Evolutionary conservation across 2,329 filamentous ascomycete species (phyloP), one percentile per base, ranked within the genome.

Genomic region (Penicillium nordicum): DNA sequence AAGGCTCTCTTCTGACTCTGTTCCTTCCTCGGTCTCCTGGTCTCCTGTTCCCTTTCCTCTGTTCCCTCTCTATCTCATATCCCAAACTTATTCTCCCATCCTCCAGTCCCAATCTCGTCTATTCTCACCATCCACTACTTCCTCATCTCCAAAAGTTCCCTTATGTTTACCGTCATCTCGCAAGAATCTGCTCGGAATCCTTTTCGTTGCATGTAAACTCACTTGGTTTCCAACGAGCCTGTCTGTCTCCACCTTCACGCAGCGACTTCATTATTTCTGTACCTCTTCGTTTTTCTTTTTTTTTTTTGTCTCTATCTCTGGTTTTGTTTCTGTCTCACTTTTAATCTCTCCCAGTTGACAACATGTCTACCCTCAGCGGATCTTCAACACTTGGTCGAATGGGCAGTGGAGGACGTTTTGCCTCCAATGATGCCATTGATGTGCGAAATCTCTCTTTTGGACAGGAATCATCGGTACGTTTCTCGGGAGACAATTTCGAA

Each of bases 301-400:
- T 18, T 18, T 16, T 45, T 25, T 49, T 49, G 34, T 47, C 37
- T 49, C 27, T 27, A 37, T 47, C 36, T 45, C 42, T 51, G 30
- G 40, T 18, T 38, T 18, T 25, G 23, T 48, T 34, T 43, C 40
- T 41, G 43, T 49, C 27, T 36, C 30, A 38, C 43, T 49, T 38
- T 55, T 30, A 34, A 52, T 43, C 50, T 42, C 44, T 36, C 18
- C 42, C 18, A 43, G 30, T 47, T 52, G 25, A 32, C 43, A 53
- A 65, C 47, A 73, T 74, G 70, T 65, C 71, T 52, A 63, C 70
- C 36, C 53, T 67, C 27, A 59, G 60, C 16, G 62, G 57, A 23
- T 66, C 70, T 30, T 57, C 69, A 29, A 67, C 58, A 30, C 57
- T 63, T 52, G 59, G 58, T 50, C 65, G 66, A 51, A 70, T 66